These are phyloP conservation scores for Candida coquimbonensis DNA, from an alignment of 805 yeast species.

Conservation along the genomic window DNA sequence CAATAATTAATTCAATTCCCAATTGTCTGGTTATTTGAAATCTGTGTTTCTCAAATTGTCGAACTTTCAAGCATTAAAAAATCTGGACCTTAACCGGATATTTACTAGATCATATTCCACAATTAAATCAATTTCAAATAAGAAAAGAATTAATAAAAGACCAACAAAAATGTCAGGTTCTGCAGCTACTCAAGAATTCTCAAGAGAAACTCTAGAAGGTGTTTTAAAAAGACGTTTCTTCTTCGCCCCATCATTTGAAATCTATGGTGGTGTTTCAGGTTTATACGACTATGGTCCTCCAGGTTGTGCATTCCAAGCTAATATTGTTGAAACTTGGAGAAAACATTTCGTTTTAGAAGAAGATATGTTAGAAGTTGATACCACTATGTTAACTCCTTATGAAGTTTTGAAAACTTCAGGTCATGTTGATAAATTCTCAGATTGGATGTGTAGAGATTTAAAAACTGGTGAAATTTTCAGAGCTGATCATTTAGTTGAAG, in stretches of 20 bases:
- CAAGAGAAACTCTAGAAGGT: constrained; percentile 84
- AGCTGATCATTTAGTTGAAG: constrained; percentile 97
- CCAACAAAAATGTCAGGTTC: constrained; percentile 15
- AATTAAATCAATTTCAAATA: background rate
- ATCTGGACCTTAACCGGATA: background rate
- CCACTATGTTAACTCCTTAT: constrained; percentile 95
- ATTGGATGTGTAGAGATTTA: constrained; percentile 97
- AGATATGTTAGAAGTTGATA: constrained; percentile 98
- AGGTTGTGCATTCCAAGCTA: constrained; percentile 97
- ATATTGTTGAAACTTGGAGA: constrained; percentile 92
- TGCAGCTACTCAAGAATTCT: constrained; percentile 39
- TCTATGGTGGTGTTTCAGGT: constrained; percentile 98
- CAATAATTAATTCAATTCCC: too few relatives aligned
- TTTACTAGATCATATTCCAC: background rate
- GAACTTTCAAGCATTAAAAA: background rate
- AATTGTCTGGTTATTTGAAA: too few relatives aligned
- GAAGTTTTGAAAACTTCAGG: constrained; percentile 98
- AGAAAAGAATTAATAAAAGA: constrained; percentile 1
- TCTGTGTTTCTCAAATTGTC: background rate
- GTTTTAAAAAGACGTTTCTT: constrained; percentile 93
- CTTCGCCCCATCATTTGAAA: constrained; percentile 95
- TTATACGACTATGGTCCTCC: constrained; percentile 99
- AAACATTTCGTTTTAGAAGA: constrained; percentile 96
- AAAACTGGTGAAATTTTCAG: constrained; percentile 97
- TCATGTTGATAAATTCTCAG: constrained; percentile 97